Evolutionary conservation across 306 rosid genomes (phyloP), one percentile per base, ranked within the genome.

Genomic region (Trifolium subterraneum): DNA sequence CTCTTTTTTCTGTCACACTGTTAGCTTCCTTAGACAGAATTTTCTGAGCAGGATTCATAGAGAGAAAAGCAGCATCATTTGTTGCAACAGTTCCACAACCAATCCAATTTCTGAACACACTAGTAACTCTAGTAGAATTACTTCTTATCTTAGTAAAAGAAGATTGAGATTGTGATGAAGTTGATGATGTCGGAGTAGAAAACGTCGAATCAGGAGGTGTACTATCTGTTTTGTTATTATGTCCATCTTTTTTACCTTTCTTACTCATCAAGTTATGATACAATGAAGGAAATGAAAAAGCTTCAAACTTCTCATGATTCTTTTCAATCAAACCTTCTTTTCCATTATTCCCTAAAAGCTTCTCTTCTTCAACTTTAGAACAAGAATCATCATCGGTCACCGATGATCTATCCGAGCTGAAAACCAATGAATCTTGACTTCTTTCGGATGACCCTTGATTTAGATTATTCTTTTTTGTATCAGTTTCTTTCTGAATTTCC

Each of bases 41-140:
- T 63, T 74, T 86, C 6, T 68, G 18, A 67, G 51, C 48, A 1
- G 50, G 44, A 16, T 77, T 80, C 79, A 68, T 22, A 78, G 25
- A 64, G 31, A 86, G 51, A 48, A 87, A 6, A 1, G 76, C 87
- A 36, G 85, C 22, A 33, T 90, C 96, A 31, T 86, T 80, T 61
- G 91, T 84, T 22, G 87, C 87, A 29, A 67, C 83, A 5, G 59
- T 77, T 14, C 97, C 85, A 55, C 98, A 89, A 33, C 78, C 70
- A 15, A 93, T 84, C 84, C 76, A 79, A 58, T 89, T 89, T n/a
- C 85, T 86, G 48, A 93, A 67, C 77, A 82, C 74, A 36, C 59
- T 65, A 42, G 96, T 82, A 44, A 90, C 87, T 67, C 81, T 82
- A 11, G 76, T 62, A 3, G 92, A 85, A 73, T 85, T 78, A 79